phyloP scores from a whole-genome alignment of 805 yeast genomes.

The Peterozyma xylosa region DNA sequence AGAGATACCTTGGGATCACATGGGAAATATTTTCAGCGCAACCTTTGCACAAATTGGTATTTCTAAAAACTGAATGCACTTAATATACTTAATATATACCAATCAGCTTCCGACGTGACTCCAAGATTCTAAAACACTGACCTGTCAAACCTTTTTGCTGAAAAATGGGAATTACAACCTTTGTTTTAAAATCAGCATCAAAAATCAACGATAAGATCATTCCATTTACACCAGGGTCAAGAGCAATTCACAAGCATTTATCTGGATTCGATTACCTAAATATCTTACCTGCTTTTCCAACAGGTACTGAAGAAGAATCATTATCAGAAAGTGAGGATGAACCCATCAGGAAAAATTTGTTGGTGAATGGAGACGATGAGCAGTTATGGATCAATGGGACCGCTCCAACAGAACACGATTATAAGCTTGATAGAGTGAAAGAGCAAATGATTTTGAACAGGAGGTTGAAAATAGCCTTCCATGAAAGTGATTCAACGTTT shows the following conservation, averaged over 20 bases:
- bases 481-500: conserved; percentile 2
- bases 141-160: too few species aligned
- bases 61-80: neutral
- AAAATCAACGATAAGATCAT: conserved; percentile 1
- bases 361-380: neutral
- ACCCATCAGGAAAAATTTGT: neutral
- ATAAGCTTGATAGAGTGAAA: conserved; percentile 1
- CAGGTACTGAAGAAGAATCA: neutral
- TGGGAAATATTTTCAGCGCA: too few species aligned
- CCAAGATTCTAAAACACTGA: too few species aligned
- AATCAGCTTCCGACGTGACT: too few species aligned
- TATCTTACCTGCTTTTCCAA: neutral
- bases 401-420: neutral
- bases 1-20: too few species aligned
- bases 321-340: neutral
- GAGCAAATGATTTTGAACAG: conserved; percentile 4
- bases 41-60: neutral
- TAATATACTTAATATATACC: too few species aligned
- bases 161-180: conserved; percentile 2
- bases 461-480: conserved; percentile 1
- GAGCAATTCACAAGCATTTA: neutral
- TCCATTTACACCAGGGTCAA: conserved; percentile 6
- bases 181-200: conserved; percentile 3
- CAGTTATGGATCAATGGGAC: neutral
- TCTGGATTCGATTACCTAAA: conserved; percentile 1